A percentile compares a stretch with the other conserved stretches of the same genome.
Conservation (phyloP, 768 basidiomycete genomes). For the Kwoniella sp. region DNA sequence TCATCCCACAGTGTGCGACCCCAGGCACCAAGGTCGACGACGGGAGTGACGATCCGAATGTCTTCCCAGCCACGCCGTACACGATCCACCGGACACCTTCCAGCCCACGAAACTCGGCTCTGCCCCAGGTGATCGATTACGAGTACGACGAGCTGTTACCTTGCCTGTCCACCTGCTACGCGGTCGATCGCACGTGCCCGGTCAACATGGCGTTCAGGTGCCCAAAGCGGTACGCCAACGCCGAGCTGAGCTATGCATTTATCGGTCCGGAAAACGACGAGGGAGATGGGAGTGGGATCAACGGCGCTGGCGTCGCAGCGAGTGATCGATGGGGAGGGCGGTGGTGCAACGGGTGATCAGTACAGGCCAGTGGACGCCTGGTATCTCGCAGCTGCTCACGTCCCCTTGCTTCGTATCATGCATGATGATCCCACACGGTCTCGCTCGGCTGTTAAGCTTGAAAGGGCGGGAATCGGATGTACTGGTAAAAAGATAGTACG, state of each 20-base stretch:
- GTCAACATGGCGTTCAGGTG: constrained; percentile 47
- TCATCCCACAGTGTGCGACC: constrained; percentile 41
- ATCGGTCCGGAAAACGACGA: constrained; percentile 28
- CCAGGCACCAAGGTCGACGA: not conserved
- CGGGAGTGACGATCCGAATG: no score
- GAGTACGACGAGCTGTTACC: constrained; percentile 46
- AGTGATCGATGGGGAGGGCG: constrained; percentile 38
- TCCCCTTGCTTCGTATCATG: no score
- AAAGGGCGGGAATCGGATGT: no score
- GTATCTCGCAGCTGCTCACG: no score
- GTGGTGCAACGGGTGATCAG: constrained; percentile 47
- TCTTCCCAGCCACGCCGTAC: not conserved
- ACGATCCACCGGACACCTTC: constrained; percentile 19
- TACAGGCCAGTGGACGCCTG: no score
- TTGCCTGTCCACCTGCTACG: constrained; percentile 44
- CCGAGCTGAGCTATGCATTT: constrained; percentile 42
- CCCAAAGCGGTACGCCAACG: constrained; percentile 33
- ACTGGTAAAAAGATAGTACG: no score
- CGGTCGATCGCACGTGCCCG: constrained; percentile 48
- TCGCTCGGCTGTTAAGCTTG: no score
- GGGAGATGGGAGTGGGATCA: constrained; percentile 26
- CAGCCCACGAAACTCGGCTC: constrained; percentile 14
- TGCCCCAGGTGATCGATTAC: constrained; percentile 13
- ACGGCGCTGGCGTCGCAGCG: constrained; percentile 13
- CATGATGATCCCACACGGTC: no score